Conservation (phyloP, 2,329 filamentous ascomycete genomes). For the Aulographum hederae region DNA sequence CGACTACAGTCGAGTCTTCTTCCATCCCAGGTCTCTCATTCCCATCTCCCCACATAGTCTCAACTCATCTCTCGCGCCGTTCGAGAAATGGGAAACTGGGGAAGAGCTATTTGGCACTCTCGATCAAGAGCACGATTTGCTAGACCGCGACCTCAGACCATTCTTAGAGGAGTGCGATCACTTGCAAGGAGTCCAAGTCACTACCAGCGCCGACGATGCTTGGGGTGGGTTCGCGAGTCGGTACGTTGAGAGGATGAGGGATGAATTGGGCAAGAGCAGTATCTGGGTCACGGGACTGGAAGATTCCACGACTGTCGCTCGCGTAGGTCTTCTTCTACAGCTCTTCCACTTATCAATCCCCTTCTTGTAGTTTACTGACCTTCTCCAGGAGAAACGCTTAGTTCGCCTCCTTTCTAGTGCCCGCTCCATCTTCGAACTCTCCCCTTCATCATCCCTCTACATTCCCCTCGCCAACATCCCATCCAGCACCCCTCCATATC, state of each 20-base stretch:
- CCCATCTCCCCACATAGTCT: slow-evolving; percentile 18
- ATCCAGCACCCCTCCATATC: slow-evolving; percentile 32
- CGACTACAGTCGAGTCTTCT: slow-evolving; percentile 85
- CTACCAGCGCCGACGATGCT: slow-evolving; percentile 34
- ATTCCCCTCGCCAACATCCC: slow-evolving; percentile 54
- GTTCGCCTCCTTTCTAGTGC: slow-evolving; percentile 26
- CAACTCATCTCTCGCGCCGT: slow-evolving; percentile 61
- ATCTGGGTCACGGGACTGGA: slow-evolving; percentile 81
- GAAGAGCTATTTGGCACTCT: slow-evolving; percentile 45
- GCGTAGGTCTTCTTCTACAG: slow-evolving; percentile 1
- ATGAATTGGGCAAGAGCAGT: slow-evolving; percentile 77
- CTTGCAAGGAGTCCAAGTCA: slow-evolving; percentile 64
- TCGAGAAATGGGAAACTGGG: slow-evolving; percentile 58
- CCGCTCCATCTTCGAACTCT: slow-evolving; percentile 49
- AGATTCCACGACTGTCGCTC: slow-evolving; percentile 19
- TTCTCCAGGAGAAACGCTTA: background rate
- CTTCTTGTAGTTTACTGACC: background rate
- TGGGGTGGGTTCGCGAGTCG: slow-evolving; percentile 28
- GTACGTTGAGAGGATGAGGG: slow-evolving; percentile 48
- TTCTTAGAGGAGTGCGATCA: slow-evolving; percentile 90
- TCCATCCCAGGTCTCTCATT: slow-evolving; percentile 63
- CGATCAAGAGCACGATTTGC: slow-evolving; percentile 54
- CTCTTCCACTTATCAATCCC: background rate
- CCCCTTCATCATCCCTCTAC: slow-evolving; percentile 55
- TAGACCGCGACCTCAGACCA: slow-evolving; percentile 75